Evolutionary conservation across 2,329 filamentous ascomycete species (phyloP), one percentile per base, ranked within the genome.

Genomic region (Pseudocercospora fuligena): DNA sequence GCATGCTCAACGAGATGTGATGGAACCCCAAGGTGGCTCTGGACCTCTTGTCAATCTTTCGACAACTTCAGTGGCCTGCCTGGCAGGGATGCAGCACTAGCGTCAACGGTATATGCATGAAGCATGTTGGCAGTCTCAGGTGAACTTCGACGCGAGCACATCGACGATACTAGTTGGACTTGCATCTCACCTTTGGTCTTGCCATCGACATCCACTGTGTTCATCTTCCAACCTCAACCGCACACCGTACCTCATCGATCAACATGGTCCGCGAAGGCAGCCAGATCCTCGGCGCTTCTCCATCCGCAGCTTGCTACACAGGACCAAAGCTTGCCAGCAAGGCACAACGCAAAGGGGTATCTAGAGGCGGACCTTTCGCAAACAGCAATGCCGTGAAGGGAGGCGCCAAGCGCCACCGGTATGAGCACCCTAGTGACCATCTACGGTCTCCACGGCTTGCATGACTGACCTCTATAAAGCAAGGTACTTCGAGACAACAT

Each of bases 401-500:
- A 21, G 58, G 36, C 5, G 29, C 19, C 31, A 63, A 63, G 56
- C 65, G 49, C 14, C 65, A 66, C 23, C 65, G 33, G 66, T 60
- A 58, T 40, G 60, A 47, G n/a, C 25, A 16, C 14, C 16, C 43
- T 46, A 23, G 8, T 9, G 25, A 36, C 11, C 31, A n/a, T 5
- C 19, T 57, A 5, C 7, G 14, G 4, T 47, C 1, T 36, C 14
- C 27, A 27, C 1, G 23, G 25, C 21, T 33, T 49, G 8, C 40
- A 60, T 25, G 21, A 54, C 49, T 64, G 43, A 60, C 53, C 36
- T 36, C 29, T 19, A 9, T 7, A 96, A 84, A 91, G 94, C 79
- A 97, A 97, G 90, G 96, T 97, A 87, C 87, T 97, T 82, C 92
- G 92, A 83, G 93, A 97, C 90, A 97, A 97, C 90, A 97, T 97